phyloP scores from a whole-genome alignment of 805 yeast genomes.

The Sugiyamaella chiloensis region DNA sequence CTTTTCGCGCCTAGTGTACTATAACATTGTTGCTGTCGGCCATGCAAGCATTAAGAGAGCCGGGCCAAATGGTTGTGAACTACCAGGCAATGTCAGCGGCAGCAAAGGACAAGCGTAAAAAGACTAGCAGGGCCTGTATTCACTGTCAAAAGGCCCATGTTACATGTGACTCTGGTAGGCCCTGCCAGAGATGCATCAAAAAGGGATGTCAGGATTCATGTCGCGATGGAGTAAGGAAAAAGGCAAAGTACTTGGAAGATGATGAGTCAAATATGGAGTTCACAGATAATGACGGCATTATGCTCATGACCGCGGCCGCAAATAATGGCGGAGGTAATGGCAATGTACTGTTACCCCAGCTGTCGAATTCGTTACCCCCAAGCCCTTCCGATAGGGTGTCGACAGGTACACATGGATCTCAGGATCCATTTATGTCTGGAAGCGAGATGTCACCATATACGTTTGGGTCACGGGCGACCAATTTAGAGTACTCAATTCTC shows the following conservation, averaged over 20 bases:
- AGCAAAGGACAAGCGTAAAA: conserved; percentile 35
- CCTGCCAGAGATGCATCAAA: conserved; percentile 70
- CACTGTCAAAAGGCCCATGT: conserved; percentile 86
- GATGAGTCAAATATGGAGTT: conserved; percentile 35
- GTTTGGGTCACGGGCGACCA: conserved; percentile 36
- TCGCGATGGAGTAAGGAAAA: conserved; percentile 79
- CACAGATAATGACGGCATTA: conserved; percentile 1
- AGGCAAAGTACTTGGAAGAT: conserved; percentile 69
- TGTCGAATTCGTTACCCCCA: conserved; percentile 13
- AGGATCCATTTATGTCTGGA: conserved; percentile 5
- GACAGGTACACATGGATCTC: not conserved
- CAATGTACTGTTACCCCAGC: not conserved
- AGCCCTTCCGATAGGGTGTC: conserved; percentile 19
- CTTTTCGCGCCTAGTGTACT: no score
- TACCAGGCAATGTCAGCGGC: not conserved
- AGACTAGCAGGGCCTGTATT: conserved; percentile 78
- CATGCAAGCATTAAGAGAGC: not conserved
- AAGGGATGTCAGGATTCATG: conserved; percentile 64
- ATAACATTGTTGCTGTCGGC: no score
- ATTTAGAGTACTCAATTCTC: conserved; percentile 36
- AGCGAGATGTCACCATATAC: conserved; percentile 22
- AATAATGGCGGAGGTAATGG: not conserved
- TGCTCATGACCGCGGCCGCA: not conserved
- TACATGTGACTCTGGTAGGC: conserved; percentile 76
- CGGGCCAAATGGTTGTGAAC: not conserved